Base-by-base conservation (phyloP, 192 early-diverging fungal species). In the Geranomyces michiganensis region DNA sequence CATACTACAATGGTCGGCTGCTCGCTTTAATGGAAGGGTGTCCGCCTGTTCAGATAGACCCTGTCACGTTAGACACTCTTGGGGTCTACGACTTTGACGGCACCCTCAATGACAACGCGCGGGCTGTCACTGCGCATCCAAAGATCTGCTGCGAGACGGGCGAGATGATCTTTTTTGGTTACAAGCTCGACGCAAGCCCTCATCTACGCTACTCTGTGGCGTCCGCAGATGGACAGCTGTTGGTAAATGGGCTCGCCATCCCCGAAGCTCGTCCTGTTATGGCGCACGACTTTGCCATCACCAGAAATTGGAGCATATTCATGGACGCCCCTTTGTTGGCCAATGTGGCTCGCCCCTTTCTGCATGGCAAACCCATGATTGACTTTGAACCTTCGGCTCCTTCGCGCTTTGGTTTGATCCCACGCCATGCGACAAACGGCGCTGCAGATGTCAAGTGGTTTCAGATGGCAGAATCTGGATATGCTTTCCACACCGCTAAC, bases 291-390 rank as follows among this genome's bases (percentile, higher is more conserved):
- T 53, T 53, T 15, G 51, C 51, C n/a, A 53, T 53, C 17, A 53
- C 51, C 36, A 41, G 36, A 10, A 41, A 53, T 26, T 26, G n/a
- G 24, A 53, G 51, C 51, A 53, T 53, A n/a, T 53, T 53, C 51
- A 53, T 53, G 51, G 51, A 53, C 51, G 19, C 24, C 3, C 51
- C 51, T 17, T 26, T 53, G 51, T 26, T 53, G n/a, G 51, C 51
- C 24, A 26, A 53, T 53, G 19, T 26, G n/a, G 24, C 51, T 7
- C 51, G 51, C n/a, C 51, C 51, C 24, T 53, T 53, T 26, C 7
- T 53, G 24, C 51, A 53, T 53, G 51, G 51, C 51, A 53, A 53
- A 53, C 51, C 51, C 51, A 53, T 53, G 51, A 53, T 24, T 53
- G 51, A 53, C 51, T 53, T 53, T 53, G 51, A 53, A 53, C 51